Percentiles rank a stretch among this genome's conserved stretches.
phyloP scores from a whole-genome alignment of 169 alveolate genomes.

The Plasmodium ovale region DNA sequence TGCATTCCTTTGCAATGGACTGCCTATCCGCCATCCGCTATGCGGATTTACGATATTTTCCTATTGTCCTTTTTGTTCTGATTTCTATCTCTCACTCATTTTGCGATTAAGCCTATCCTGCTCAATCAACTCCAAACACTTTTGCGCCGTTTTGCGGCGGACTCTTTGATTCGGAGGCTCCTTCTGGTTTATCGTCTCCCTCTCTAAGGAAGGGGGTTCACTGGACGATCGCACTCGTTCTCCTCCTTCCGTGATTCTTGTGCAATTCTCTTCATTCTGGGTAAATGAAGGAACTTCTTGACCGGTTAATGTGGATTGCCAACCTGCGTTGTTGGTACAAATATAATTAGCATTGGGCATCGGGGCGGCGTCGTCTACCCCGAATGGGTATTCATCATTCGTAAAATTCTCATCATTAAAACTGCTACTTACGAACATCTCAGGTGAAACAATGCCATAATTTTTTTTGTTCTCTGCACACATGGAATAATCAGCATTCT shows the following conservation, averaged over 20 bases:
- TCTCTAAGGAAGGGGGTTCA: too few species aligned
- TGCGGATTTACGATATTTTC: conserved; percentile 2
- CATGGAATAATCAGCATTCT: conserved; percentile 9
- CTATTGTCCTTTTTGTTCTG: background rate
- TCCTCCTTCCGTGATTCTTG: too few species aligned
- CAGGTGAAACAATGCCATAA: background rate
- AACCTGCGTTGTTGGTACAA: too few species aligned
- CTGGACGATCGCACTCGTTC: too few species aligned
- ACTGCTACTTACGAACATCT: conserved; percentile 8
- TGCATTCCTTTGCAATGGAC: too few species aligned
- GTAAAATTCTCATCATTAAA: background rate
- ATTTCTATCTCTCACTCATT: conserved; percentile 42
- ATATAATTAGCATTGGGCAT: too few species aligned
- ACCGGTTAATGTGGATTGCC: too few species aligned
- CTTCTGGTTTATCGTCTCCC: conserved; percentile 1
- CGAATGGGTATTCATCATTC: background rate
- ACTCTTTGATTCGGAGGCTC: conserved; percentile 65
- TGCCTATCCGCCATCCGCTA: too few species aligned
- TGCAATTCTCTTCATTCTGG: too few species aligned
- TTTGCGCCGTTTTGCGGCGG: conserved; percentile 73
- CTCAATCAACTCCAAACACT: conserved; percentile 69
- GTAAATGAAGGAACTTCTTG: too few species aligned
- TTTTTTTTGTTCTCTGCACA: background rate
- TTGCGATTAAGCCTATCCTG: conserved; percentile 52
- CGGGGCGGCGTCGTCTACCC: background rate